A percentile compares a stretch with the other conserved stretches of the same genome.
These are phyloP conservation scores for Sporothrix euskadiensis DNA, from an alignment of 2,329 filamentous ascomycete genomes.

Conservation along the genomic window DNA sequence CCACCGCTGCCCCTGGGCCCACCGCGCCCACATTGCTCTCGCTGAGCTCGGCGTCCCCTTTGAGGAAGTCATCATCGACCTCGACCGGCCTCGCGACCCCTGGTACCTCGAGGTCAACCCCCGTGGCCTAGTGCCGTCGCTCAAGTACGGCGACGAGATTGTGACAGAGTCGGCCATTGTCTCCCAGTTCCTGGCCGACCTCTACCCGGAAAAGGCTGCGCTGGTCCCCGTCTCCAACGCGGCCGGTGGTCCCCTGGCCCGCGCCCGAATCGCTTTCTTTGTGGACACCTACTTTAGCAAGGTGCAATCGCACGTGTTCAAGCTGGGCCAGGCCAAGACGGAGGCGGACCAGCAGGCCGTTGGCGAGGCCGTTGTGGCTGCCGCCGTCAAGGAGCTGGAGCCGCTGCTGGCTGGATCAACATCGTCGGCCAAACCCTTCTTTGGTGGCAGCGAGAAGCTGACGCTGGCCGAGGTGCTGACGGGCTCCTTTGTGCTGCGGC, in stretches of 20 bases:
- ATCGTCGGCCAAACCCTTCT: conserved; percentile 53
- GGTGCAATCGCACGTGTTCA: conserved; percentile 50
- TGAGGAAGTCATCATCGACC: conserved; percentile 72
- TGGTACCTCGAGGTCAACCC: conserved; percentile 79
- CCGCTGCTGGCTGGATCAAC: conserved; percentile 59
- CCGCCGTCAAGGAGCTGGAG: conserved; percentile 70
- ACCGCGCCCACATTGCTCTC: conserved; percentile 72
- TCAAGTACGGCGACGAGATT: conserved; percentile 67
- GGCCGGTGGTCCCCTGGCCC: conserved; percentile 57
- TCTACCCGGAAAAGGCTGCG: conserved; percentile 54
- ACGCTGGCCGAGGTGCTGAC: conserved; percentile 74
- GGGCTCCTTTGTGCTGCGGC: conserved; percentile 66
- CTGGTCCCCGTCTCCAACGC: conserved; percentile 59
- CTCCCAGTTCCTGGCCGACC: conserved; percentile 69
- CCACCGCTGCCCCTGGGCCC: conserved; percentile 51
- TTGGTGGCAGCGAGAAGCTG: conserved; percentile 62
- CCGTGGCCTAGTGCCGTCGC: conserved; percentile 71
- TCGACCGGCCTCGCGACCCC: conserved; percentile 64
- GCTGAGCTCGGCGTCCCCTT: conserved; percentile 65
- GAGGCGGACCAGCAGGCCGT: conserved; percentile 53
- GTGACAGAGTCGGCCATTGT: conserved; percentile 74
- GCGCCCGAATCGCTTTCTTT: conserved; percentile 71
- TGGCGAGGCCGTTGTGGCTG: conserved; percentile 53
- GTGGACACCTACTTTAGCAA: conserved; percentile 40
- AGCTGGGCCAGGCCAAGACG: conserved; percentile 47